A percentile compares a stretch with the other conserved stretches of the same genome.
phyloP scores from a whole-genome alignment of 1,284 basidiomycete genomes.

The Heterobasidion parviporum region DNA sequence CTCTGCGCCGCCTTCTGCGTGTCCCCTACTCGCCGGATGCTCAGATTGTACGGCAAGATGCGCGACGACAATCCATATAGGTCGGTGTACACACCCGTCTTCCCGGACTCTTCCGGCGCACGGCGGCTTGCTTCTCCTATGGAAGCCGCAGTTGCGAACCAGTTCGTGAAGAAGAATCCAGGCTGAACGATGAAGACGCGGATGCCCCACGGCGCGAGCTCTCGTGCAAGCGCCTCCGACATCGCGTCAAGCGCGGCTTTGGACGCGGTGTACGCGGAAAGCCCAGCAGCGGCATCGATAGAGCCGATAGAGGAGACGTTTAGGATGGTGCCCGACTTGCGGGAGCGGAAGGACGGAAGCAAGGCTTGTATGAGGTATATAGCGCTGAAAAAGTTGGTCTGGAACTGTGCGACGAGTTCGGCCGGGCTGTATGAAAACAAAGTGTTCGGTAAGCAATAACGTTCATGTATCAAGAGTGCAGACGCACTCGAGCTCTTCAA shows the following conservation, averaged over 20 bases:
- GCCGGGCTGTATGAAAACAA: conserved; percentile 8
- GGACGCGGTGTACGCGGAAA: conserved; percentile 19
- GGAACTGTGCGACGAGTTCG: conserved; percentile 20
- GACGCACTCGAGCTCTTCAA: conserved; percentile 21
- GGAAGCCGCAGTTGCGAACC: conserved; percentile 12
- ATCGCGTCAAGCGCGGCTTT: conserved; percentile 22
- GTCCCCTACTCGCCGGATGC: conserved; percentile 14
- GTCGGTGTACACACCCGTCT: conserved; percentile 14
- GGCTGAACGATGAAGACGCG: conserved; percentile 19
- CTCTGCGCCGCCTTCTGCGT: conserved; percentile 13
- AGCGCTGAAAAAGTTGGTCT: conserved; percentile 23
- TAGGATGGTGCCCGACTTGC: conserved; percentile 18
- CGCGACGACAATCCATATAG: conserved; percentile 11
- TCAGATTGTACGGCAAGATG: conserved; percentile 8
- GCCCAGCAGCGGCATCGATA: conserved; percentile 9
- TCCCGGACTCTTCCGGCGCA: background rate
- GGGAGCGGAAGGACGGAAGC: conserved; percentile 18
- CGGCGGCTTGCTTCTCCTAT: background rate
- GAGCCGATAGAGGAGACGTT: conserved; percentile 18
- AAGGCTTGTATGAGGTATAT: conserved; percentile 23
- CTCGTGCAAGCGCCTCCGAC: conserved; percentile 19
- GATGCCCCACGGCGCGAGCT: conserved; percentile 20
- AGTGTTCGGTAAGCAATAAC: background rate
- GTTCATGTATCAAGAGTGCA: background rate
- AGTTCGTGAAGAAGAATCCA: conserved; percentile 23